Percentiles rank a stretch among this genome's conserved stretches.
phyloP scores from a whole-genome alignment of 495 filamentous ascomycete species.

The Pseudevernia furfuracea region DNA sequence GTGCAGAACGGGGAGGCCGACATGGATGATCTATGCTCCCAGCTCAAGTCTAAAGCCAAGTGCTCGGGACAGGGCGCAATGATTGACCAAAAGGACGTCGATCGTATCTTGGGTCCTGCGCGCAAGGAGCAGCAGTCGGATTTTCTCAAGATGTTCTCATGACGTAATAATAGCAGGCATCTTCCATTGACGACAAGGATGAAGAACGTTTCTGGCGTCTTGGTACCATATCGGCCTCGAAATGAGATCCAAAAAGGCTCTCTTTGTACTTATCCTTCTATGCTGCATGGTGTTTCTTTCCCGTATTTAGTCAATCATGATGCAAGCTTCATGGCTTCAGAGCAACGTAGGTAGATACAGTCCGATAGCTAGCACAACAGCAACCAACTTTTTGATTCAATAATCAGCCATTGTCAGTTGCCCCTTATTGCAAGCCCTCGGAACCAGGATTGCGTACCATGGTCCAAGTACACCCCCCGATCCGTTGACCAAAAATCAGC shows the following conservation, averaged over 20 bases:
- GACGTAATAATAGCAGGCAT: background rate
- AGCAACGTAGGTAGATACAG: background rate
- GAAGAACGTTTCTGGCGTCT: background rate
- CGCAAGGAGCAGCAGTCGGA: conserved; percentile 22
- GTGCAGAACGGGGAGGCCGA: conserved; percentile 85
- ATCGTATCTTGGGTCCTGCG: conserved; percentile 59
- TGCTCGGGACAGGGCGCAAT: conserved; percentile 92
- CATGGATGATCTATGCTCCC: conserved; percentile 83
- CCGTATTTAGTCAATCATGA: background rate
- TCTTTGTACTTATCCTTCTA: background rate
- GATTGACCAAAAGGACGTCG: conserved; percentile 81
- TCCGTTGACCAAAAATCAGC: too few relatives aligned
- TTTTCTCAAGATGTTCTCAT: conserved; percentile 22
- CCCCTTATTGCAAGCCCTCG: background rate
- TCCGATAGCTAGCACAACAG: background rate
- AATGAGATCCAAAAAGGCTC: conserved; percentile 4
- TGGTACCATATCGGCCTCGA: background rate
- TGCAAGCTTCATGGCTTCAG: background rate
- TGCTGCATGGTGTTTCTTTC: background rate
- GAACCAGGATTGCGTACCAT: too few relatives aligned
- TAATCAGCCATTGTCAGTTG: background rate
- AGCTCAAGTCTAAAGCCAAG: conserved; percentile 92
- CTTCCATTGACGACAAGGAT: too few relatives aligned
- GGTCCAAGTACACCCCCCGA: too few relatives aligned
- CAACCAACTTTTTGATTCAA: background rate